phyloP scores from a whole-genome alignment of 345 rosid species.

The Litchi chinensis region DNA sequence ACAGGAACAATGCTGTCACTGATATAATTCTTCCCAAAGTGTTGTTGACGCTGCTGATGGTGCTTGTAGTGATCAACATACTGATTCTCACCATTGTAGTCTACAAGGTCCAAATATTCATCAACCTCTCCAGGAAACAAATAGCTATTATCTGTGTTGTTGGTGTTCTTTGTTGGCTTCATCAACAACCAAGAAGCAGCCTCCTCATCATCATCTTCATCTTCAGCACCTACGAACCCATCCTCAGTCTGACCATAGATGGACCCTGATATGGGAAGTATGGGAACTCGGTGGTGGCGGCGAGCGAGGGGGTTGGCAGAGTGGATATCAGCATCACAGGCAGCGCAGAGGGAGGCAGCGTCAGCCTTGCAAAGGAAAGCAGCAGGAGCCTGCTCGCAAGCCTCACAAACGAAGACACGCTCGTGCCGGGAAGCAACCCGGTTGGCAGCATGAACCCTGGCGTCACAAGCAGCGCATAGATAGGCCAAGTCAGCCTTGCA shows the following conservation, averaged over 20 bases:
- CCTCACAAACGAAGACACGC: constrained; percentile 83
- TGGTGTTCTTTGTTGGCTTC: constrained; percentile 47
- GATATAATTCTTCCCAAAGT: constrained; percentile 42
- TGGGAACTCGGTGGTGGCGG: constrained; percentile 86
- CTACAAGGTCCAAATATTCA: constrained; percentile 82
- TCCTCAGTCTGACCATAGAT: constrained; percentile 42
- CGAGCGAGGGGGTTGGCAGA: constrained; percentile 91
- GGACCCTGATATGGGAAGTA: constrained; percentile 61
- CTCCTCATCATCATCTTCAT: constrained; percentile 72
- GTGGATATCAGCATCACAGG: constrained; percentile 85
- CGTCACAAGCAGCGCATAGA: constrained; percentile 68
- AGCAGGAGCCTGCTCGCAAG: constrained; percentile 88
- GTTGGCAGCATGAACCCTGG: constrained; percentile 73
- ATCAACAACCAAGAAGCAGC: constrained; percentile 83
- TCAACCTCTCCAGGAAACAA: constrained; percentile 60
- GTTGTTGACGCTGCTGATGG: constrained; percentile 34
- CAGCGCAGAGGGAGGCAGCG: constrained; percentile 76
- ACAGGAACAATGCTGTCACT: constrained; percentile 84
- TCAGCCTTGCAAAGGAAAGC: constrained; percentile 89
- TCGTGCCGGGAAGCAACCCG: constrained; percentile 82
- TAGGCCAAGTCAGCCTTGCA: constrained; percentile 82
- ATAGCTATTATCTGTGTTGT: constrained; percentile 36
- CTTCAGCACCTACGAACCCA: constrained; percentile 29
- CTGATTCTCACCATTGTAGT: constrained; percentile 61
- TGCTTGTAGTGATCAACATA: constrained; percentile 38